Conservation (phyloP, 1,139 yeast genomes). For the Suhomyces yuchorum region DNA sequence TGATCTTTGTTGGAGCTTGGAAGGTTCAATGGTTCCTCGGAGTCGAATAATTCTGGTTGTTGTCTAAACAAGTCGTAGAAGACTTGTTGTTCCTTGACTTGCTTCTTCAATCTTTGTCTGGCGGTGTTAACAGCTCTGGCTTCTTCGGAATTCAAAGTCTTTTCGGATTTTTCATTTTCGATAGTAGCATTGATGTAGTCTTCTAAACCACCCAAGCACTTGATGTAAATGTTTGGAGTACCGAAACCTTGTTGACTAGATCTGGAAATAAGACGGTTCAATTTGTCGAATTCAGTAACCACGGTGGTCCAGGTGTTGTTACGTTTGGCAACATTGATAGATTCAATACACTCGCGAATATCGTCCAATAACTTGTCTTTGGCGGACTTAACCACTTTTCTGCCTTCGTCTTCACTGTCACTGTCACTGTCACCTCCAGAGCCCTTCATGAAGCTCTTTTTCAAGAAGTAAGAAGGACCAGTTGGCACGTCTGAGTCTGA, state of each 20-base stretch:
- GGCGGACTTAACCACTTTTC: constrained; percentile 88
- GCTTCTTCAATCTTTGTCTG: constrained; percentile 87
- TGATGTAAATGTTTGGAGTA: constrained; percentile 72
- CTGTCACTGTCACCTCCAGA: constrained; percentile 54
- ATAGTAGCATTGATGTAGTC: constrained; percentile 61
- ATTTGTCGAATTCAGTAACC: constrained; percentile 75
- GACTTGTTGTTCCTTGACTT: constrained; percentile 64
- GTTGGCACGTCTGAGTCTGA: constrained; percentile 46
- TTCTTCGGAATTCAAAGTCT: constrained; percentile 79
- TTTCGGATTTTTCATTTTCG: constrained; percentile 61
- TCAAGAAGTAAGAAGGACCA: constrained; percentile 62
- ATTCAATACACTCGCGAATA: constrained; percentile 65
- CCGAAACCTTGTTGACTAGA: constrained; percentile 73
- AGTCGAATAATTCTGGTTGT: constrained; percentile 73
- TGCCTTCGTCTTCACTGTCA: constrained; percentile 65
- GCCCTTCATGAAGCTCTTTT: constrained; percentile 54
- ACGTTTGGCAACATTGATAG: constrained; percentile 69
- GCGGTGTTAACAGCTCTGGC: constrained; percentile 86
- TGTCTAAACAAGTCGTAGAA: constrained; percentile 63
- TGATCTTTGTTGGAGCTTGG: constrained; percentile 13
- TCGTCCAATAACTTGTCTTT: constrained; percentile 92
- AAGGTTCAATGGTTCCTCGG: constrained; percentile 44
- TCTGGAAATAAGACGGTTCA: constrained; percentile 65
- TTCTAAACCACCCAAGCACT: constrained; percentile 71
- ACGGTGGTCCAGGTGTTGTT: constrained; percentile 81